These are phyloP conservation scores for Podila minutissima DNA, from an alignment of 192 early-diverging fungal genomes.

Conservation along the genomic window DNA sequence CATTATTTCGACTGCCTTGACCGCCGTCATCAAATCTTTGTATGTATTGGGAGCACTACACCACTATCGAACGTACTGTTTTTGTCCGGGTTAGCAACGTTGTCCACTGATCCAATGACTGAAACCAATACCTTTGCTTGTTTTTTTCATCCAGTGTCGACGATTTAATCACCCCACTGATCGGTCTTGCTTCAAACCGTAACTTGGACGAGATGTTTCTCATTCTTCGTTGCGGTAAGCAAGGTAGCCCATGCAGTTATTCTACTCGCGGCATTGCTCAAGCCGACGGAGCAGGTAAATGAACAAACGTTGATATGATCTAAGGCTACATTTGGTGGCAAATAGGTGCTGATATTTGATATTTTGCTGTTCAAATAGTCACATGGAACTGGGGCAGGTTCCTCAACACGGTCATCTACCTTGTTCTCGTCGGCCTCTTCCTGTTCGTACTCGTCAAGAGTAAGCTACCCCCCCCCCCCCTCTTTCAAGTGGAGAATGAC, in stretches of 20 bases:
- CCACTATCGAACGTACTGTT: background rate
- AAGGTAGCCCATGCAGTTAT: background rate
- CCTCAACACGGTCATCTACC: slow-evolving; percentile 24
- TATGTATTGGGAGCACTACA: background rate
- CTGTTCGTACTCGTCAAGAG: slow-evolving; percentile 19
- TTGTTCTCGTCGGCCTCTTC: slow-evolving; percentile 11
- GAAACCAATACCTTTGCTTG: too few species aligned
- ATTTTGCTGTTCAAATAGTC: background rate
- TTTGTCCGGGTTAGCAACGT: background rate
- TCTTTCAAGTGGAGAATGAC: background rate
- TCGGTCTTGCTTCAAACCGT: slow-evolving; percentile 20
- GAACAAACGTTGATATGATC: background rate
- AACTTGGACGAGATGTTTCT: slow-evolving; percentile 33
- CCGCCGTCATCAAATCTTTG: slow-evolving; percentile 24
- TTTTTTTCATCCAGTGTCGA: slow-evolving; percentile 4
- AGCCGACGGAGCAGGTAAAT: slow-evolving; percentile 12
- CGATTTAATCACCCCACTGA: slow-evolving; percentile 21
- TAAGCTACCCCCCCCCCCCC: background rate
- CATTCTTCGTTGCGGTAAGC: slow-evolving; percentile 8
- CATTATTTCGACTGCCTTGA: slow-evolving; percentile 15
- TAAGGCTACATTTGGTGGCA: background rate
- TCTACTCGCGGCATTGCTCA: slow-evolving; percentile 9
- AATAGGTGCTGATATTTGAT: too few species aligned
- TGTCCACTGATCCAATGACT: background rate
- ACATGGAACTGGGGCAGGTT: slow-evolving; percentile 36